Conservation (phyloP, 192 early-diverging fungal species). For the Umbelopsis ramanniana region DNA sequence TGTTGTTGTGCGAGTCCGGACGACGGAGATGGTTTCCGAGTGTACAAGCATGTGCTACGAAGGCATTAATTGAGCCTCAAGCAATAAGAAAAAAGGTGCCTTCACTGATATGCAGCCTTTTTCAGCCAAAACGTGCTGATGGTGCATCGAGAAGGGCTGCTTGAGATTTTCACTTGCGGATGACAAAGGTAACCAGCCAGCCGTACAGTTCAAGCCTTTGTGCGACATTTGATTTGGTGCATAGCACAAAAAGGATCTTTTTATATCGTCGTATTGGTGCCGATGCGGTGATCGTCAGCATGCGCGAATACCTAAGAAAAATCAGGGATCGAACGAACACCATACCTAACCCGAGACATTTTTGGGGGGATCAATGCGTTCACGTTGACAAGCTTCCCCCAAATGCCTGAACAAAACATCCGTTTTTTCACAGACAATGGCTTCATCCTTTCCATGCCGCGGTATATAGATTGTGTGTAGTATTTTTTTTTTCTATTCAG, state of each 20-base stretch:
- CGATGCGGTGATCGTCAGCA: slow-evolving; percentile 7
- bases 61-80: background rate
- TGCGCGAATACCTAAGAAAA: background rate
- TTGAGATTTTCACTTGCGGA: background rate
- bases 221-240: background rate
- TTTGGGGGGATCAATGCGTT: too few relatives aligned
- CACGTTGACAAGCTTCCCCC: too few relatives aligned
- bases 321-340: too few relatives aligned
- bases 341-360: too few relatives aligned
- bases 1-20: background rate
- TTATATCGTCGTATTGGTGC: background rate
- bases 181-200: slow-evolving; percentile 1
- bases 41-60: slow-evolving; percentile 20
- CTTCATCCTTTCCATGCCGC: too few relatives aligned
- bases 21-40: slow-evolving; percentile 13
- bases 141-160: background rate
- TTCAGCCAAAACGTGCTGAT: background rate
- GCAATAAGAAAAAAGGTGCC: background rate
- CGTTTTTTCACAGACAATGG: too few relatives aligned
- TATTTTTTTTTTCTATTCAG: background rate
- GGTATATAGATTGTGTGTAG: too few relatives aligned
- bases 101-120: background rate
- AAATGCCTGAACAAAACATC: too few relatives aligned
- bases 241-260: background rate
- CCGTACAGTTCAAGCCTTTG: background rate